These are phyloP conservation scores for Halteria grandinella DNA, from an alignment of 73 alveolate genomes.

Conservation along the genomic window DNA sequence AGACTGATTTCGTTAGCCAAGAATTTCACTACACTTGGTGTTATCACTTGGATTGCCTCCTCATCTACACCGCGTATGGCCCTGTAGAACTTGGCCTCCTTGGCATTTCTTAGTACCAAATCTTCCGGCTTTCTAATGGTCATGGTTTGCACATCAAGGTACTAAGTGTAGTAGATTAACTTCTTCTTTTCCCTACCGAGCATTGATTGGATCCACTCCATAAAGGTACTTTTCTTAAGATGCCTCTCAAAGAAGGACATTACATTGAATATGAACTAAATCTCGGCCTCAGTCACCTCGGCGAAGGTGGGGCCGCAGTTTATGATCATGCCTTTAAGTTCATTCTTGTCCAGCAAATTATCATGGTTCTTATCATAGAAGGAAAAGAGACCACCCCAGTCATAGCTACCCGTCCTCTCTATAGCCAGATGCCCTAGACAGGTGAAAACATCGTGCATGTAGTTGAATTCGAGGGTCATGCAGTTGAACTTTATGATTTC, in stretches of 20 bases:
- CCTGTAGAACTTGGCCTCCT: constrained; percentile 12
- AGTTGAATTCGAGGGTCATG: constrained; percentile 17
- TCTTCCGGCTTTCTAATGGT: not conserved
- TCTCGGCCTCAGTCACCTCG: constrained; percentile 40
- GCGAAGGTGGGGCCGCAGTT: constrained; percentile 27
- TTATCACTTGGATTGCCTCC: not conserved
- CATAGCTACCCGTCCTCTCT: not conserved
- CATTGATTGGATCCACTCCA: constrained; percentile 48
- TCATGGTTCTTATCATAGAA: not conserved
- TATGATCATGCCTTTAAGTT: constrained; percentile 1
- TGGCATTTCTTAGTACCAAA: not conserved
- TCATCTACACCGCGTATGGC: constrained; percentile 21
- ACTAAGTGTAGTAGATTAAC: constrained; percentile 16
- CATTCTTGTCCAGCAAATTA: constrained; percentile 31
- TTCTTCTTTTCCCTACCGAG: constrained; percentile 9
- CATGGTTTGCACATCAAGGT: constrained; percentile 15
- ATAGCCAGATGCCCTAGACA: not conserved
- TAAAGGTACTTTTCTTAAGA: not conserved
- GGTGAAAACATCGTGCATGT: constrained; percentile 34
- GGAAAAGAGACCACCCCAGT: constrained; percentile 7
- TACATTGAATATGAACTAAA: constrained; percentile 16
- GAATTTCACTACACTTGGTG: constrained; percentile 18
- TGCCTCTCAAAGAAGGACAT: not conserved
- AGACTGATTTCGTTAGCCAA: constrained; percentile 22
- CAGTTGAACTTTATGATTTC: constrained; percentile 41